Conservation (phyloP, 495 filamentous ascomycete genomes). For the Penicillium tannophilum region DNA sequence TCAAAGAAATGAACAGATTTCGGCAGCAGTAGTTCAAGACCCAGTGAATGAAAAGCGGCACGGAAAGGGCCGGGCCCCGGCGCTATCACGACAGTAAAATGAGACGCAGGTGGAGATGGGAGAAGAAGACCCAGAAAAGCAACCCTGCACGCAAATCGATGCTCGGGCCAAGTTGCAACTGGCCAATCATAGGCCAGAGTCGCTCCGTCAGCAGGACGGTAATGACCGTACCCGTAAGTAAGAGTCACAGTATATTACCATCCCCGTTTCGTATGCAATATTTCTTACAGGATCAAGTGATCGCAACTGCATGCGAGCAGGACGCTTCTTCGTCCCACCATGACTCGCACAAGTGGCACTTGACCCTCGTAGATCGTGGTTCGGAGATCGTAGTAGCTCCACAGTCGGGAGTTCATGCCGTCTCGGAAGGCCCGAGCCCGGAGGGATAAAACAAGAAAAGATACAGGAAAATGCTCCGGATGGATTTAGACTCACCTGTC, state of each 20-base stretch:
- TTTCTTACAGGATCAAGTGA: slow-evolving; percentile 63
- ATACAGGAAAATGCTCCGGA: slow-evolving; percentile 19
- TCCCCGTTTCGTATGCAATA: slow-evolving; percentile 20
- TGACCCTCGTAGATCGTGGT: slow-evolving; percentile 41
- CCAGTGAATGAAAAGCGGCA: slow-evolving; percentile 34
- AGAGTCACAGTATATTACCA: slow-evolving; percentile 33
- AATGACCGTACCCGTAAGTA: slow-evolving; percentile 35
- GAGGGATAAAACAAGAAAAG: slow-evolving; percentile 12
- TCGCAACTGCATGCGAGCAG: slow-evolving; percentile 63
- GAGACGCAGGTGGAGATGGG: slow-evolving; percentile 16
- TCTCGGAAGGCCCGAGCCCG: slow-evolving; percentile 28
- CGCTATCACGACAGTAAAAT: slow-evolving; percentile 25
- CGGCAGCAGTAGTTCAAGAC: slow-evolving; percentile 1
- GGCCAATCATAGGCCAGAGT: slow-evolving; percentile 27
- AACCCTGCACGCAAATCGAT: slow-evolving; percentile 19
- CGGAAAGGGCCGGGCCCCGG: slow-evolving; percentile 50
- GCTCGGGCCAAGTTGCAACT: slow-evolving; percentile 27
- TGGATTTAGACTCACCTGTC: slow-evolving; percentile 76
- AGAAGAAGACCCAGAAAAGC: slow-evolving; percentile 1
- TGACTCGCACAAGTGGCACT: slow-evolving; percentile 33
- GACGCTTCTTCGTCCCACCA: slow-evolving; percentile 35
- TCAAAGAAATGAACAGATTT: slow-evolving; percentile 1
- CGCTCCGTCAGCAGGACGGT: slow-evolving; percentile 34
- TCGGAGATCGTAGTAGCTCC: slow-evolving; percentile 43
- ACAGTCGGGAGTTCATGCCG: slow-evolving; percentile 30